Conservation (phyloP, 805 yeast species). For the Nakazawaea wickerhamii region DNA sequence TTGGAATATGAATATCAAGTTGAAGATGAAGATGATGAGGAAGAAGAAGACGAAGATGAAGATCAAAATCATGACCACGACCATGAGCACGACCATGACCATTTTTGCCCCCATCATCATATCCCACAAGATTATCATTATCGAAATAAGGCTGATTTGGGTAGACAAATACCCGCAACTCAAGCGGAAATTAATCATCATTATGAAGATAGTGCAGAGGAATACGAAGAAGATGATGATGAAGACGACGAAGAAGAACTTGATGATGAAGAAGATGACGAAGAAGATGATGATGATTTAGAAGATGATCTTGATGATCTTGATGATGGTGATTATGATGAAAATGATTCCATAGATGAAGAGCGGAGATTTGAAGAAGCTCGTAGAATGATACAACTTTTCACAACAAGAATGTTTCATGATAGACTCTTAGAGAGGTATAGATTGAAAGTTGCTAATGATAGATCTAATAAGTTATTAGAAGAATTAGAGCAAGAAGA, state of each 20-base stretch:
- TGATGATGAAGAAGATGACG: slow-evolving; percentile 28
- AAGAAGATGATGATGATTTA: slow-evolving; percentile 25
- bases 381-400: slow-evolving; percentile 70
- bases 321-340: slow-evolving; percentile 19
- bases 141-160: background rate
- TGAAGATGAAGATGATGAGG: slow-evolving; percentile 23
- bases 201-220: slow-evolving; percentile 21
- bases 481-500: slow-evolving; percentile 71
- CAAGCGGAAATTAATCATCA: slow-evolving; percentile 18
- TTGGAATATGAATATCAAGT: slow-evolving; percentile 24
- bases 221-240: slow-evolving; percentile 21
- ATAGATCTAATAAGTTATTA: slow-evolving; percentile 54
- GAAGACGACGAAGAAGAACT: slow-evolving; percentile 22
- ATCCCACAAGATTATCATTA: background rate
- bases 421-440: slow-evolving; percentile 70
- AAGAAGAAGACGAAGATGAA: slow-evolving; percentile 22
- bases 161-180: slow-evolving; percentile 2
- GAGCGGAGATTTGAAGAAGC: slow-evolving; percentile 64
- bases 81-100: slow-evolving; percentile 14
- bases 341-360: slow-evolving; percentile 18
- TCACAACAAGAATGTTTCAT: slow-evolving; percentile 73
- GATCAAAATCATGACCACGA: slow-evolving; percentile 22
- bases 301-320: slow-evolving; percentile 19
- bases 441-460: slow-evolving; percentile 76
- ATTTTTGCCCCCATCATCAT: slow-evolving; percentile 1